A percentile compares a stretch with the other conserved stretches of the same genome.
Conservation (phyloP, 2,329 filamentous ascomycete genomes). For the Arthrobotrys pseudoclavata region DNA sequence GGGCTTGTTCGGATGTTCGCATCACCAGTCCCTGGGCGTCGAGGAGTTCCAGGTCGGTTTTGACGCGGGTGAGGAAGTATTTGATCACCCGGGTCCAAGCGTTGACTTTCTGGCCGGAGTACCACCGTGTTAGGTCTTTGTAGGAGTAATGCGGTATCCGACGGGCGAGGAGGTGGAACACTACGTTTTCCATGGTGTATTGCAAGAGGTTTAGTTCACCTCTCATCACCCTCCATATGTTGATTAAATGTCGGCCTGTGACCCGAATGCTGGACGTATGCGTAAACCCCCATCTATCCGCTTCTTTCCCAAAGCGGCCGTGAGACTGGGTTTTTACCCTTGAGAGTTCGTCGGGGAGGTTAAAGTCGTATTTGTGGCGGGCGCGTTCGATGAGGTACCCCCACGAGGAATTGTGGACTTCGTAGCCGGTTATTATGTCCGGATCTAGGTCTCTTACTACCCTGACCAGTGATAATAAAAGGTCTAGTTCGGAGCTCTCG, state of each 20-base stretch:
- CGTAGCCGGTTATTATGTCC: constrained; percentile 93
- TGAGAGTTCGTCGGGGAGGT: constrained; percentile 91
- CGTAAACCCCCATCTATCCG: constrained; percentile 92
- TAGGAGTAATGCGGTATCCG: constrained; percentile 88
- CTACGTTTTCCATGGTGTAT: constrained; percentile 96
- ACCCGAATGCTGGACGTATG: constrained; percentile 91
- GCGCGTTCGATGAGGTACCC: constrained; percentile 95
- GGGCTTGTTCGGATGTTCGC: constrained; percentile 92
- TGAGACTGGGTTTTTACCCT: constrained; percentile 87
- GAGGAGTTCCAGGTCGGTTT: constrained; percentile 88
- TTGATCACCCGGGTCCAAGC: constrained; percentile 81
- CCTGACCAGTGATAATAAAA: constrained; percentile 87
- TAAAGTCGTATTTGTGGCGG: constrained; percentile 82
- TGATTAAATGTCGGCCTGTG: constrained; percentile 96
- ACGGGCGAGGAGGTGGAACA: constrained; percentile 84
- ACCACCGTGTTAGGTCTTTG: constrained; percentile 85
- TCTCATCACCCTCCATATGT: constrained; percentile 96
- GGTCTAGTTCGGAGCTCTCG: constrained; percentile 83
- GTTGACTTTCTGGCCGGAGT: constrained; percentile 75
- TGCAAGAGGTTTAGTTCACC: constrained; percentile 91
- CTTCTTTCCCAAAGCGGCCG: constrained; percentile 86
- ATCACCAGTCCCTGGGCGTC: constrained; percentile 90
- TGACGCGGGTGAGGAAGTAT: constrained; percentile 81
- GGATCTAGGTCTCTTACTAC: constrained; percentile 88
- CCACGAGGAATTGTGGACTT: constrained; percentile 94